Evolutionary conservation across 345 rosid species (phyloP).

Genomic region (Adansonia digitata): DNA sequence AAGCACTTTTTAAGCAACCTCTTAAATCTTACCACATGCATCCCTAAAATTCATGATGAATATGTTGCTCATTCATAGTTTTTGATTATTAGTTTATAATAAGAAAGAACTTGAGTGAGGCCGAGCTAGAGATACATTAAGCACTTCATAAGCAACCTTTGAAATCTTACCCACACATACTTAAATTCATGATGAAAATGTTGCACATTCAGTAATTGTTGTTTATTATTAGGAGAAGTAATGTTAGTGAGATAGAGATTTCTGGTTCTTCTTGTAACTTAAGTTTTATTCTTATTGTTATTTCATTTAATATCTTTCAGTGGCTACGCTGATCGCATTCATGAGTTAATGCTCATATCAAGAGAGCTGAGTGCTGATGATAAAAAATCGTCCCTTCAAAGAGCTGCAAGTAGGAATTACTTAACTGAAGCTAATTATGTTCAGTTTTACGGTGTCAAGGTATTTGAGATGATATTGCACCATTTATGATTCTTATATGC

Average conservation of each 20-base stretch:
- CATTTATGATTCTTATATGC: not conserved
- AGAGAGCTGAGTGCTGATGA: constrained; percentile 73
- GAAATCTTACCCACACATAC: not conserved
- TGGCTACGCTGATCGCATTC: constrained; percentile 98
- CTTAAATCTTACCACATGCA: not conserved
- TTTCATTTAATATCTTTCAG: constrained; percentile 32
- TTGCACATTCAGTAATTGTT: not conserved
- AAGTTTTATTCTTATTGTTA: constrained; percentile 16
- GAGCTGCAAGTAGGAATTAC: constrained; percentile 65
- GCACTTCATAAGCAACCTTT: not conserved
- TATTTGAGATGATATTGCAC: constrained; percentile 27
- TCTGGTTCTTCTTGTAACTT: not conserved
- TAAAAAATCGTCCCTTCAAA: constrained; percentile 47
- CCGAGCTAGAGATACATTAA: not conserved
- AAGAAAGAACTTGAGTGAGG: not conserved
- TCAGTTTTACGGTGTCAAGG: constrained; percentile 94
- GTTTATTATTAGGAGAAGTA: not conserved
- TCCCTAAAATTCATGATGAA: not conserved
- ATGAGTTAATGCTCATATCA: constrained; percentile 78
- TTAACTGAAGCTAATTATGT: constrained; percentile 84
- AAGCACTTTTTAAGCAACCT: not conserved
- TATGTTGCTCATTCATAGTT: not conserved
- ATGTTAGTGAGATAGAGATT: not conserved
- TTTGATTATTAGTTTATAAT: not conserved
- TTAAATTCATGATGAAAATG: not conserved